Evolutionary conservation across 352 stramenopile genomes (phyloP), one percentile per base, ranked within the genome.

Genomic region (Pythium volutum): DNA sequence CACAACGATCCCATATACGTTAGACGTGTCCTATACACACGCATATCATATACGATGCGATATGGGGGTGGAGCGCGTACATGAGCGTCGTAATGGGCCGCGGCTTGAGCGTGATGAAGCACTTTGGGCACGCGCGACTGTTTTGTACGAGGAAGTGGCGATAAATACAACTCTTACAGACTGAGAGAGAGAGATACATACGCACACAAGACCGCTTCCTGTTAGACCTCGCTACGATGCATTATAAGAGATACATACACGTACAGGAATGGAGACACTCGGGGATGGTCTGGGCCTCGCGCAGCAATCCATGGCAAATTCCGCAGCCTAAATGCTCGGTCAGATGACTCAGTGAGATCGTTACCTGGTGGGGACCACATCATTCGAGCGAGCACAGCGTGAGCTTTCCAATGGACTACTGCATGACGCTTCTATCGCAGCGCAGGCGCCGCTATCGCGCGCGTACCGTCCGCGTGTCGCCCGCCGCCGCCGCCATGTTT

Each of bases 91-190:
- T 74, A 53, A 84, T 81, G 22, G 79, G 76, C 16, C 80, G 70
- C 31, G 82, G 69, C 49, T 64, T 84, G 57, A 89, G 74, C 63
- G 59, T 57, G 46, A 80, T 72, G 60, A 73, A 63, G 67, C 81
- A 93, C 52, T 87, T 77, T 3, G 81, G 80, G 54, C 84, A 93
- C 41, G 73, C 64, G 9, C 66, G 61, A 51, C 75, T 79, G 41
- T 79, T 77, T 33, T 88, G 74, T 2, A 89, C 69, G 31, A 89
- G 65, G 39, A 94, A 88, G 47, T 90, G 76, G 5, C 79, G 79
- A 64, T 88, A 90, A 59, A 94, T 88, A 70, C 84, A 94, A 64
- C 77, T 91, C 69, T 94, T 94, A 55, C 84, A 94, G 69, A 94
- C 82, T 92, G 62, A 48, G 12, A 9, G 42, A 25, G 12, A 11